phyloP scores from a whole-genome alignment of 768 basidiomycete species.

The Auricularia sp. region DNA sequence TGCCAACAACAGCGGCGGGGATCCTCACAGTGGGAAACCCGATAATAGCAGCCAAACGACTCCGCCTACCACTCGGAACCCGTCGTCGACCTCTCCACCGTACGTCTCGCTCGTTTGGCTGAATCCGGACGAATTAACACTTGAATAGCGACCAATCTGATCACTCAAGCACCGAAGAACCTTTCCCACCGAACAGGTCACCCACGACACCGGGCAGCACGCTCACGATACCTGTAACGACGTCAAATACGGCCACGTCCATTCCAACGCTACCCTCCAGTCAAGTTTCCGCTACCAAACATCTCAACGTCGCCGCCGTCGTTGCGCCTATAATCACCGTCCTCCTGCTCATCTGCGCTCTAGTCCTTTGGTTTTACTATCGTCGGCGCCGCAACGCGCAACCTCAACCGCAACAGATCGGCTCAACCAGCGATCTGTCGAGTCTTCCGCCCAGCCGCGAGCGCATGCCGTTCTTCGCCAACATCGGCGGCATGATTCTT shows the following conservation, averaged over 20 bases:
- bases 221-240: background rate
- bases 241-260: background rate
- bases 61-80: no score
- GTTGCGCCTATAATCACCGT: background rate
- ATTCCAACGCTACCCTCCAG: background rate
- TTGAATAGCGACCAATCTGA: no score
- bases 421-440: background rate
- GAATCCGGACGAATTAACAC: no score
- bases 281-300: background rate
- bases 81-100: no score
- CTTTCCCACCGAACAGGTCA: no score
- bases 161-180: no score
- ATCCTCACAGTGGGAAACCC: background rate
- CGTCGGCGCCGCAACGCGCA: background rate
- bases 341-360: background rate
- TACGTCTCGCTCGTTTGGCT: no score
- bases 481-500: background rate
- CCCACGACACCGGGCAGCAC: background rate
- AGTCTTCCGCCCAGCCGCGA: background rate
- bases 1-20: background rate
- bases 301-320: background rate
- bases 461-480: background rate
- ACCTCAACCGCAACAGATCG: background rate
- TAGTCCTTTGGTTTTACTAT: background rate
- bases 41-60: background rate